Evolutionary conservation across 306 rosid genomes (phyloP).

Genomic region (Nissolia schottii): DNA sequence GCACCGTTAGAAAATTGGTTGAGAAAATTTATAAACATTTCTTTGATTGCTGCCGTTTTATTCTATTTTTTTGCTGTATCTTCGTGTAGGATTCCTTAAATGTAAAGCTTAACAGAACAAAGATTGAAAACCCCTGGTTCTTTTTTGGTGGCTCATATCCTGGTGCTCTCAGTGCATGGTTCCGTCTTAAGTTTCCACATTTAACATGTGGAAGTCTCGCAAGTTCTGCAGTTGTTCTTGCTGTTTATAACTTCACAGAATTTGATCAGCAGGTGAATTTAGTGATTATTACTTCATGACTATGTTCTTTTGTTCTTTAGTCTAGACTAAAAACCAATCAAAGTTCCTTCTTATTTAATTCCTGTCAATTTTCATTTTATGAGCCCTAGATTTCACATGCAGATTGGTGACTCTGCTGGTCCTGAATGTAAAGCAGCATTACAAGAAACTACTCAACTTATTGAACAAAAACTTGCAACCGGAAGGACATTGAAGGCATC

Average conservation of each 20-base stretch:
- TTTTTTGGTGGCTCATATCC: slow-evolving; percentile 76
- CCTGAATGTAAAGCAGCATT: slow-evolving; percentile 76
- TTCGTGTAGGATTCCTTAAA: slow-evolving; percentile 57
- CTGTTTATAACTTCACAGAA: slow-evolving; percentile 65
- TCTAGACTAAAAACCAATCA: not conserved
- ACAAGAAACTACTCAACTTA: slow-evolving; percentile 68
- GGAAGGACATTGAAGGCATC: slow-evolving; percentile 45
- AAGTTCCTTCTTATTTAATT: slow-evolving; percentile 8
- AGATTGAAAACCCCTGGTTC: slow-evolving; percentile 74
- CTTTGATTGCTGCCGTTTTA: not conserved
- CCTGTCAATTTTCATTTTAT: not conserved
- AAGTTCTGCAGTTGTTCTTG: slow-evolving; percentile 92
- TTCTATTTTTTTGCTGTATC: not conserved
- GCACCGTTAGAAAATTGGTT: not conserved
- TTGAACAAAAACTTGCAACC: slow-evolving; percentile 56
- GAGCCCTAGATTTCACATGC: slow-evolving; percentile 16
- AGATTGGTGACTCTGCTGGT: slow-evolving; percentile 94
- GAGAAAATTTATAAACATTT: not conserved
- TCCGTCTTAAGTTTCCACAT: slow-evolving; percentile 91
- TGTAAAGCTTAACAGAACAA: slow-evolving; percentile 47
- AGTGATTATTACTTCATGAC: not conserved
- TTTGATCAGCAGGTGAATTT: slow-evolving; percentile 75
- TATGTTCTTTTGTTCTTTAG: not conserved
- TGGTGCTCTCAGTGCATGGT: slow-evolving; percentile 99
- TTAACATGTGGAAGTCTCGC: slow-evolving; percentile 97